A percentile compares a stretch with the other conserved stretches of the same genome.
phyloP scores from a whole-genome alignment of 2,329 filamentous ascomycete genomes.

The Alternaria rosae region DNA sequence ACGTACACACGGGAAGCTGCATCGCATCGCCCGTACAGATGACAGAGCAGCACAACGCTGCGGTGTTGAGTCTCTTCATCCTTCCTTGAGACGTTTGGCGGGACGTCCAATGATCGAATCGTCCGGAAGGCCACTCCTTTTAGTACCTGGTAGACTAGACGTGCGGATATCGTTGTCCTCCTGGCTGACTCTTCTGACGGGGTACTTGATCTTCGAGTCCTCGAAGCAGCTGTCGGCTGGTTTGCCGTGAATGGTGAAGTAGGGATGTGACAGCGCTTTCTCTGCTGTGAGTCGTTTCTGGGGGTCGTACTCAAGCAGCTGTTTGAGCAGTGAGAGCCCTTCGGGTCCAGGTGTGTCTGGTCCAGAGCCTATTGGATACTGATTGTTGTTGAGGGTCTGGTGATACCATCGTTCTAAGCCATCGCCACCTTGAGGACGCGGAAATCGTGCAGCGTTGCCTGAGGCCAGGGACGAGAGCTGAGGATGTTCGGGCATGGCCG shows the following conservation, averaged over 20 bases:
- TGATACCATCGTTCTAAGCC: constrained; percentile 74
- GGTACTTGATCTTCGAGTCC: constrained; percentile 86
- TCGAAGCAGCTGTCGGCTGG: constrained; percentile 89
- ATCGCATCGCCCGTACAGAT: not conserved
- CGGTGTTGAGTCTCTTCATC: constrained; percentile 26
- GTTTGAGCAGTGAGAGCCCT: constrained; percentile 81
- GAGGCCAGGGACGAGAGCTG: constrained; percentile 66
- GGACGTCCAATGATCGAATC: constrained; percentile 71
- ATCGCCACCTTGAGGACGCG: constrained; percentile 54
- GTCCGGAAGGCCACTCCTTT: constrained; percentile 84
- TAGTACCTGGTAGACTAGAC: constrained; percentile 86
- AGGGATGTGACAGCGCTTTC: constrained; percentile 86
- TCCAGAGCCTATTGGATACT: constrained; percentile 51
- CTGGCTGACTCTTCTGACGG: constrained; percentile 85
- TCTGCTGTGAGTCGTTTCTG: constrained; percentile 86
- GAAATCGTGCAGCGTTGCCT: constrained; percentile 56
- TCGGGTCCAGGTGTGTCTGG: constrained; percentile 61
- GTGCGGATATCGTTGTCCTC: constrained; percentile 97
- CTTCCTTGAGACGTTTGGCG: constrained; percentile 62
- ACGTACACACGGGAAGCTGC: constrained; percentile 12
- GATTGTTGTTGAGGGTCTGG: constrained; percentile 56
- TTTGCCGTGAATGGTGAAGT: constrained; percentile 71
- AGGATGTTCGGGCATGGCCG: constrained; percentile 84
- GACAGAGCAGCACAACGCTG: not conserved
- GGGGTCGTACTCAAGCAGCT: constrained; percentile 91